Base-by-base conservation (phyloP, 345 rosid genomes). In the Balakata baccata region DNA sequence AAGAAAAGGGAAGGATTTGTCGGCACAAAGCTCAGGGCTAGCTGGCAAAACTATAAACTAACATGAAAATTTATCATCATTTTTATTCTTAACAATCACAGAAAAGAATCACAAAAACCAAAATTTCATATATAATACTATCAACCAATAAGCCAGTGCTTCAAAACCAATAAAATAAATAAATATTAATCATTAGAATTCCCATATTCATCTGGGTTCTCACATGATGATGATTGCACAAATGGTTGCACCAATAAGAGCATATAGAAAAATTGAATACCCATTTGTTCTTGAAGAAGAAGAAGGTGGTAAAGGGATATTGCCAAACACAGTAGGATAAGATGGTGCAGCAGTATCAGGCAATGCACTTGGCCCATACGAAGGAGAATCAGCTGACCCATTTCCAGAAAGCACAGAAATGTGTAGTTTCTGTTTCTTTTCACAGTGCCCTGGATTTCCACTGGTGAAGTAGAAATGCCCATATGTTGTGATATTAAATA, bases 391-490 rank as follows among this genome's bases (percentile, higher is more conserved):
- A 17, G 86, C 86, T 29, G 97, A 74, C 60, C 73, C 93, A 52
- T 87, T 82, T 9, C 90, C 90, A 11, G 73, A 46, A 46, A 45
- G 52, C 51, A 92, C 92, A 49, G 89, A 80, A 62, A 95, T 68
- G 34, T 82, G 75, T 18, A 95, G 86, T 86, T 89, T 92, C 92
- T 95, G 99, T 77, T 83, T 85, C 92, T 92, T 92, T 22, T 80
- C 81, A 74, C 99, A 95, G 76, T 84, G 94, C 50, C 98, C 98
- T 3, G 90, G 54, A 14, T 64, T 79, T 14, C 94, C 96, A 77
- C 99, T 95, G 11, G 94, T 87, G 93, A 95, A 95, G 85, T 85
- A 95, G 45, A 82, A 82, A 20, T 85, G 74, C 56, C 94, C 99
- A 22, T 83, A 62, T 73, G 80, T 72, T 11, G 96, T 92, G 20